A percentile compares a stretch with the other conserved stretches of the same genome.
These are phyloP conservation scores for Candida saitoana DNA, from an alignment of 805 yeast species.

Conservation along the genomic window DNA sequence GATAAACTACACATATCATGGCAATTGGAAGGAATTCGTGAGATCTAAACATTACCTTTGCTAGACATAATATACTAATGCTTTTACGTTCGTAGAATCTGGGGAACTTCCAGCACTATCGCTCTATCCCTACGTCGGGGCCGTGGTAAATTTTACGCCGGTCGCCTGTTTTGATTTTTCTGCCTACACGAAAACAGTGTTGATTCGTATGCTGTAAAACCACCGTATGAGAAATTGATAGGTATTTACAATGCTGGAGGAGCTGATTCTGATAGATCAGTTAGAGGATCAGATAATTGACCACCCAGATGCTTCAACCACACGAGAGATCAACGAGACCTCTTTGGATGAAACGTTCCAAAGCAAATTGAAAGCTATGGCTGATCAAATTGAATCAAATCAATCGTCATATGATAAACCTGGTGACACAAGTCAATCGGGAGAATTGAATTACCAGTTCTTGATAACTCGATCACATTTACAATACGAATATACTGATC, in stretches of 20 bases:
- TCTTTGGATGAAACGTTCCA: conserved; percentile 41
- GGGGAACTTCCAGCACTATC: too few relatives aligned
- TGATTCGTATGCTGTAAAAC: neutral
- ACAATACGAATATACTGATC: conserved; percentile 26
- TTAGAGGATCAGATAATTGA: conserved; percentile 47
- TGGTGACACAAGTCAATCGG: conserved; percentile 1
- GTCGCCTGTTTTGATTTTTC: neutral
- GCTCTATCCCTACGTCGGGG: too few relatives aligned
- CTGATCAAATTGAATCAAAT: conserved; percentile 30
- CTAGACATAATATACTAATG: too few relatives aligned
- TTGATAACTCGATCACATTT: conserved; percentile 29
- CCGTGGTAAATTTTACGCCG: too few relatives aligned
- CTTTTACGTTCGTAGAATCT: too few relatives aligned
- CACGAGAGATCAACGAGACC: conserved; percentile 24
- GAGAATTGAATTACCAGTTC: conserved; percentile 19
- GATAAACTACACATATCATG: conserved; percentile 45
- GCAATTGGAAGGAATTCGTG: too few relatives aligned
- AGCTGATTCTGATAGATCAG: conserved; percentile 36
- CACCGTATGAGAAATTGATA: neutral
- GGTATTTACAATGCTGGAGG: conserved; percentile 20
- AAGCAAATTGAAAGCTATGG: conserved; percentile 37
- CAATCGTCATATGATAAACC: conserved; percentile 6
- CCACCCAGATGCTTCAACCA: conserved; percentile 34
- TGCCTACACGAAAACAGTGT: neutral
- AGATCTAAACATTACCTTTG: too few relatives aligned